Base-by-base conservation (phyloP, 371 early-diverging fungal species). In the Cladochytrium tenue region DNA sequence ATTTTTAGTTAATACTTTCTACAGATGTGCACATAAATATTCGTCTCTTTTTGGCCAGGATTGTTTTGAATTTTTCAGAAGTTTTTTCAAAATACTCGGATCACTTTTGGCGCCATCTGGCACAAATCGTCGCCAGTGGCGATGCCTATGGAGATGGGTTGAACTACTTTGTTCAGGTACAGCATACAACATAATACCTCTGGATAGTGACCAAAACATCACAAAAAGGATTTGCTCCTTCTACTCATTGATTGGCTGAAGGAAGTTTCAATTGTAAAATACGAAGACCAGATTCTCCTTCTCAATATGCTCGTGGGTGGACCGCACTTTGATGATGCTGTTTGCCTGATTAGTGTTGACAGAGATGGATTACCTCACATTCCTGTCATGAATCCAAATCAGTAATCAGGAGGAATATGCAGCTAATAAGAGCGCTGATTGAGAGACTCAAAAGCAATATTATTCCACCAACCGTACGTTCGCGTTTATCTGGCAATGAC, bases 91-190 rank as follows among this genome's bases (percentile, higher is more conserved):
- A 78, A 17, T 85, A 83, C 71, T 87, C 89, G 0, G 51, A 53
- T 0, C 66, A 72, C 20, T 92, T 88, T 89, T 81, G 90, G 50
- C 67, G 81, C 0, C 82, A 85, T 1, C 26, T 92, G 20, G 87
- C 87, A 72, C 57, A 67, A 30, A 71, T 92, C 31, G 80, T 81
- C 0, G 71, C 73, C 23, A 79, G 79, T 51, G 88, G 84, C 0
- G 68, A 76, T 13, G 51, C 69, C 32, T 89, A 62, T 71, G 89
- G 88, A n/a, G 73, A 75, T n/a, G 81, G 88, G 2, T 79, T 90
- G 71, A 90, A 88, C 57, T 89, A 88, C 60, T 83, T 87, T 68
- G 82, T 89, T 25, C 89, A 88, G 69, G 88, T 87, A 71, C 20
- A 13, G 43, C 43, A 20, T 43, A 13, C 43, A 43, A 13, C 50